A percentile compares a stretch with the other conserved stretches of the same genome.
phyloP scores from a whole-genome alignment of 1,284 basidiomycete genomes.

The Schizophyllum commune region DNA sequence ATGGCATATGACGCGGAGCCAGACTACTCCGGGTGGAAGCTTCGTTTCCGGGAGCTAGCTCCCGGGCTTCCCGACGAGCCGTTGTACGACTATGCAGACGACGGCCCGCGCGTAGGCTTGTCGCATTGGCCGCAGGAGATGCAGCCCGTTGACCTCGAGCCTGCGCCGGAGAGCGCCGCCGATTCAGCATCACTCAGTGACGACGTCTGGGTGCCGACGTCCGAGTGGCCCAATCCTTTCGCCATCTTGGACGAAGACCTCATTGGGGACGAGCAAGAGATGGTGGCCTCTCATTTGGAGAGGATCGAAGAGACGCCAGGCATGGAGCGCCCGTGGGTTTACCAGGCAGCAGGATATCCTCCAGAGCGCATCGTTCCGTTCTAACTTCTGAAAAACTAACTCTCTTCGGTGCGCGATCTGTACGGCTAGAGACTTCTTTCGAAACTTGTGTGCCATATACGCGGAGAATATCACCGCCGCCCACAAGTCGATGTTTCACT shows the following conservation, averaged over 20 bases:
- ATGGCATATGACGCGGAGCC: background rate
- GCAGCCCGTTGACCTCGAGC: too few species aligned
- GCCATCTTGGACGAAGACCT: background rate
- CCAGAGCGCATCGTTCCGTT: too few species aligned
- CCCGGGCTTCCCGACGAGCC: background rate
- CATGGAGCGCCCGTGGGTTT: too few species aligned
- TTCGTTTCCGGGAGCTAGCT: background rate
- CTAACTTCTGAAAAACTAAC: too few species aligned
- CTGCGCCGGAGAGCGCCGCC: too few species aligned
- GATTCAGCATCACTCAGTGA: background rate
- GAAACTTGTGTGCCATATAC: too few species aligned
- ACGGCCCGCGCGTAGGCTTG: too few species aligned
- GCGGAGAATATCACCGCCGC: too few species aligned
- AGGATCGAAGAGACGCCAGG: background rate
- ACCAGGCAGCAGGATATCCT: too few species aligned
- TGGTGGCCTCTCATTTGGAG: background rate
- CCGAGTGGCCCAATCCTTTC: background rate
- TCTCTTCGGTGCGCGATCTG: too few species aligned
- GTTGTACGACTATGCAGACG: background rate
- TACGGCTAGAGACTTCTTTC: too few species aligned
- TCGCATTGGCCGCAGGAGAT: background rate
- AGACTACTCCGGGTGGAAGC: background rate
- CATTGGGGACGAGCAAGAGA: background rate
- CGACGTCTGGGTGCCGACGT: background rate
- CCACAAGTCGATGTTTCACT: too few species aligned